Conservation (phyloP, 129 eudicot species). For the Cynara cardunculus region DNA sequence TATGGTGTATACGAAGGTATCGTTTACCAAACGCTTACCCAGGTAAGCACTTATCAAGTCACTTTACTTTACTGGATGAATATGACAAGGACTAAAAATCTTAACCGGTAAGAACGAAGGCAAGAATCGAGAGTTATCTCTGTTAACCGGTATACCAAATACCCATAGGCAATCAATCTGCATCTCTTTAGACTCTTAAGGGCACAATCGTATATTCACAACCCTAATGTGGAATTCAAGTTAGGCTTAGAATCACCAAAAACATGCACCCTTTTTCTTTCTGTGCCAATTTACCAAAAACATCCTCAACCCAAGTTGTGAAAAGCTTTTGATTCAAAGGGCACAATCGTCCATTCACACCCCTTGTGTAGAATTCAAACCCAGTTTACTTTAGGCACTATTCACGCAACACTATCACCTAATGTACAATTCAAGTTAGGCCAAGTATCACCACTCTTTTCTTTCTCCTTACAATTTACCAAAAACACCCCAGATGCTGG, state of each 20-base stretch:
- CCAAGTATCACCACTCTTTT: slow-evolving; percentile 17
- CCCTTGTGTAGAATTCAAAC: not conserved
- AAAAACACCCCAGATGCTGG: slow-evolving; percentile 20
- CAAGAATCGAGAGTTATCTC: too few species aligned
- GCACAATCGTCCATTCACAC: slow-evolving; percentile 20
- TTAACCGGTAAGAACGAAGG: not conserved
- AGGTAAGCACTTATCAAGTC: too few species aligned
- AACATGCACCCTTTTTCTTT: not conserved
- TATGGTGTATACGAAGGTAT: not conserved
- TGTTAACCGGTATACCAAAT: not conserved
- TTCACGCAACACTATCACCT: slow-evolving; percentile 30
- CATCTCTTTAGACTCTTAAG: not conserved
- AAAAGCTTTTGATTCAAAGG: slow-evolving; percentile 9
- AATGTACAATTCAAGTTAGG: slow-evolving; percentile 32
- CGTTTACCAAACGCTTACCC: too few species aligned
- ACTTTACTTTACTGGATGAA: too few species aligned
- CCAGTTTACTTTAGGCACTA: slow-evolving; percentile 21
- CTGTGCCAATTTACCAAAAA: slow-evolving; percentile 12
- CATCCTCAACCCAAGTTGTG: slow-evolving; percentile 1
- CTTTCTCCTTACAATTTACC: slow-evolving; percentile 18
- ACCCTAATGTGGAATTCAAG: slow-evolving; percentile 4
- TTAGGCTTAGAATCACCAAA: slow-evolving; percentile 17
- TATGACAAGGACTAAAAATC: too few species aligned
- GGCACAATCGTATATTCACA: slow-evolving; percentile 13
- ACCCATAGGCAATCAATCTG: not conserved